A percentile compares a stretch with the other conserved stretches of the same genome.
Evolutionary conservation across 768 basidiomycete genomes (phyloP).

Genomic region (Strobilomyces confusus): DNA sequence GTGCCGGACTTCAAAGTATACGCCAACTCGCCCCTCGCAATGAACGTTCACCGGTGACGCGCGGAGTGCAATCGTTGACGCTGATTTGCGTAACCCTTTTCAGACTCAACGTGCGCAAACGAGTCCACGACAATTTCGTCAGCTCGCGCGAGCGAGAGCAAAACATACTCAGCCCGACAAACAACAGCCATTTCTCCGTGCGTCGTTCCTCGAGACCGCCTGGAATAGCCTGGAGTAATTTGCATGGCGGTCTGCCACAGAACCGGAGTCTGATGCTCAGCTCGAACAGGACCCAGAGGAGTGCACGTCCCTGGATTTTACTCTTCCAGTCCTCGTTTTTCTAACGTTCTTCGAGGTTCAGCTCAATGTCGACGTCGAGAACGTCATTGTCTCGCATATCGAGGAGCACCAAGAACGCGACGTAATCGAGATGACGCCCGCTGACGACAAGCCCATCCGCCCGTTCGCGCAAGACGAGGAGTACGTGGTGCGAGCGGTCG

Average conservation of each 20-base stretch:
- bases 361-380: constrained; percentile 33
- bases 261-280: constrained; percentile 24
- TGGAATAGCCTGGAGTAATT: background rate
- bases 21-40: constrained; percentile 34
- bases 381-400: constrained; percentile 28
- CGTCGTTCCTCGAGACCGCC: background rate
- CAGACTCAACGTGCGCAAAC: constrained; percentile 31
- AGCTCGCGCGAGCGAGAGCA: constrained; percentile 25
- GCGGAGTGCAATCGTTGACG: background rate
- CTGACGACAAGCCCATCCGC: constrained; percentile 1
- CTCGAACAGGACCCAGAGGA: constrained; percentile 15
- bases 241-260: constrained; percentile 1
- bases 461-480: constrained; percentile 14
- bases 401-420: constrained; percentile 23
- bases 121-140: constrained; percentile 24
- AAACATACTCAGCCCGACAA: constrained; percentile 7
- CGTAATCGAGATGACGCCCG: constrained; percentile 14
- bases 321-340: background rate
- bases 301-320: constrained; percentile 12
- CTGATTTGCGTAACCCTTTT: background rate
- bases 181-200: constrained; percentile 22
- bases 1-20: constrained; percentile 30
- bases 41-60: constrained; percentile 17
- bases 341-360: constrained; percentile 8
- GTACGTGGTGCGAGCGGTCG: background rate